These are phyloP conservation scores for Elsinoe ampelina DNA, from an alignment of 2,329 filamentous ascomycete species.

Conservation along the genomic window DNA sequence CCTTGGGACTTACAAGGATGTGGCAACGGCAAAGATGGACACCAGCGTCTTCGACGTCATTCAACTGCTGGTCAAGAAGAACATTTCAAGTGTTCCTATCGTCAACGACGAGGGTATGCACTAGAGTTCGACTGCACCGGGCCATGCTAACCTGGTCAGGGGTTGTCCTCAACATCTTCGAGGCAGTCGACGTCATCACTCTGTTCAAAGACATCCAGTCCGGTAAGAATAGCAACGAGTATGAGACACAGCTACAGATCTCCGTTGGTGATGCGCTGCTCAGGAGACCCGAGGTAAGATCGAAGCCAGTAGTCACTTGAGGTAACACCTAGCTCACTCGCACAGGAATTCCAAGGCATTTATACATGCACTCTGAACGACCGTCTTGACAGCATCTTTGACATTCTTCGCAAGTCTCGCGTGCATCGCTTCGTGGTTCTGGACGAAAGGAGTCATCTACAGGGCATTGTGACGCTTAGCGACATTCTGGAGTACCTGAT, in stretches of 20 bases:
- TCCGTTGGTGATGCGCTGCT: conserved; percentile 82
- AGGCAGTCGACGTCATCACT: conserved; percentile 93
- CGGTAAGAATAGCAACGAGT: conserved; percentile 54
- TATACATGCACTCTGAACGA: conserved; percentile 92
- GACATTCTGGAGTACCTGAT: conserved; percentile 95
- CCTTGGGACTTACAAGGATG: conserved; percentile 71
- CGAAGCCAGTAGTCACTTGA: background rate
- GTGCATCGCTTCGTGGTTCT: conserved; percentile 91
- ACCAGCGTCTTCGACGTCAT: conserved; percentile 91
- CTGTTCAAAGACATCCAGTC: conserved; percentile 57
- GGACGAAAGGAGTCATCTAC: conserved; percentile 76
- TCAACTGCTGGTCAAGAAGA: conserved; percentile 81
- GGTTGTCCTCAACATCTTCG: conserved; percentile 85
- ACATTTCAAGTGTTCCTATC: conserved; percentile 91
- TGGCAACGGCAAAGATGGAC: conserved; percentile 79
- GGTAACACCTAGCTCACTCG: background rate
- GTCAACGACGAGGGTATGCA: conserved; percentile 60
- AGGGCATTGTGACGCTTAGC: conserved; percentile 84
- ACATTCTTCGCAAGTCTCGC: conserved; percentile 88
- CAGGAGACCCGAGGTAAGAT: conserved; percentile 63
- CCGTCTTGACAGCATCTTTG: conserved; percentile 88
- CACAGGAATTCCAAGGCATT: conserved; percentile 83
- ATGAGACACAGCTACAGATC: conserved; percentile 71
- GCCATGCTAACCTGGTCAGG: conserved; percentile 32
- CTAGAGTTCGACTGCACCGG: background rate